Evolutionary conservation across 2,329 filamentous ascomycete genomes (phyloP), one percentile per base, ranked within the genome.

Genomic region (Sphaerulina vaccinii): DNA sequence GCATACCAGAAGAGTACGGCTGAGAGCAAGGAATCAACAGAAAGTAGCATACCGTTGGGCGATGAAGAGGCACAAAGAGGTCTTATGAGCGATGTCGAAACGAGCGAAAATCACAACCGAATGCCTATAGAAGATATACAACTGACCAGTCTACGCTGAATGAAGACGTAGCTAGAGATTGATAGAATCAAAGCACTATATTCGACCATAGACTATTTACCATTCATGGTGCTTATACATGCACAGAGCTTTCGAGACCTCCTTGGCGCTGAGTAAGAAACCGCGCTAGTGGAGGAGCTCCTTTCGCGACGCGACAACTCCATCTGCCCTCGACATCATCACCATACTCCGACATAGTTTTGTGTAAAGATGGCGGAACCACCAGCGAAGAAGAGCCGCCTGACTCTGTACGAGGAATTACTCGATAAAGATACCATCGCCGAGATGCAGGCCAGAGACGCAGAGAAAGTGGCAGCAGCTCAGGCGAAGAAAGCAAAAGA

Each of bases 351-450:
- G 15, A 16, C 35, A 19, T 13, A 37, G 5, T 37, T 37, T 37
- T 16, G 35, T 9, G n/a, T 11, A 32, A 55, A 24, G 27, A 65
- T 64, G 62, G 51, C 59, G 15, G 58, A 55, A 42, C 44, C 60
- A 43, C 52, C 62, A 15, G 61, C 63, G 39, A 65, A 64, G 40
- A 48, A 39, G 49, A 55, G 62, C 42, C 49, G 56, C 40, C 39
- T 65, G 48, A 64, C 62, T 48, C 55, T 65, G 39, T 96, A 96
- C 68, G 90, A 88, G 49, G 88, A 95, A 69, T 80, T 95, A 37
- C 82, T 93, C 57, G 86, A 89, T 62, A 65, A 11, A 75, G 82
- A 16, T 72, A 76, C 40, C 62, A 70, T 57, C 71, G 78, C 85
- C 49, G 91, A 90, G 71, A 83, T 82, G 57, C 73, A 84, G 62